Base-by-base conservation (phyloP, 1,284 basidiomycete species). In the Somion occarium region DNA sequence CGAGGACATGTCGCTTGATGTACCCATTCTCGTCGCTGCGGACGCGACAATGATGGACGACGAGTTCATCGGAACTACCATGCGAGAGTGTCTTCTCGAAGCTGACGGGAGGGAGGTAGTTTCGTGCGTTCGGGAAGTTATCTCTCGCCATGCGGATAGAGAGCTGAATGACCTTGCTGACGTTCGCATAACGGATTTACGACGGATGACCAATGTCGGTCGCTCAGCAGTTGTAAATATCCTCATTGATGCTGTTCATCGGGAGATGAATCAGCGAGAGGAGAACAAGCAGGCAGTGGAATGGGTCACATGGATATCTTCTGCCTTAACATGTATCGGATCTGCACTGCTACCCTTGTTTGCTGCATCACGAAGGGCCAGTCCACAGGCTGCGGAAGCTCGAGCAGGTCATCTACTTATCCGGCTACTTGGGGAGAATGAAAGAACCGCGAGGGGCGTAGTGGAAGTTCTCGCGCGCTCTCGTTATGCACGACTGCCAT, bases 41-140 rank as follows among this genome's bases (percentile, higher is more conserved):
- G 48, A 49, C 26, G 41, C 23, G 7, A 20, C 48, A 7, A 20
- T 49, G 3, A n/a, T 34, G 26, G 48, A 49, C 30, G 48, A 49
- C 26, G 39, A 49, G 4, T 43, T 49, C 30, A 18, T 49, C 15
- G 38, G 27, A 9, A 43, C 39, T 12, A 43, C 48, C 9, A 49
- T 49, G 5, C 48, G 48, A 3, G 24, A 25, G 4, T 49, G 48
- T 43, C 48, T 49, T 24, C n/a, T 24, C 3, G 48, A 49, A 5
- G 20, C 24, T 9, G 48, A 43, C 11, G 48, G 48, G 3, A n/a
- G 23, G n/a, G 27, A 44, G 9, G 48, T 49, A 7, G 24, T 19
- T 20, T 20, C 4, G 3, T 49, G 48, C 24, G 48, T 49, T 23
- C 15, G 12, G 9, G 20, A 43, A 4, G 27, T 44, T 11, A 49